Percentiles rank a stretch among this genome's conserved stretches.
Conservation (phyloP, 495 filamentous ascomycete genomes). For the Letharia columbiana region DNA sequence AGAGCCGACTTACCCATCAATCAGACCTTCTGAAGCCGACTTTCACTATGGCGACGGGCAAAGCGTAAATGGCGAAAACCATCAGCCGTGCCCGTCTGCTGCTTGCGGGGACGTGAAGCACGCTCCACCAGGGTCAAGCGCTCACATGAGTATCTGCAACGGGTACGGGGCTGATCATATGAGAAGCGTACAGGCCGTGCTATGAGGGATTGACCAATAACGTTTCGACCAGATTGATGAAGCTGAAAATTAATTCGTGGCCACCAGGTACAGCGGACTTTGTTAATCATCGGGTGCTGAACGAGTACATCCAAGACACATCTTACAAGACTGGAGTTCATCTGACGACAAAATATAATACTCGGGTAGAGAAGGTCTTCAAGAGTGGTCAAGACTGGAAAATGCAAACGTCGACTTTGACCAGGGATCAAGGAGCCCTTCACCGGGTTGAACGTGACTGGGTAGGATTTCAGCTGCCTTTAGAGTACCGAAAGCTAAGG, state of each 20-base stretch:
- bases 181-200: slow-evolving; percentile 35
- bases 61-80: background rate
- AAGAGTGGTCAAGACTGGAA: background rate
- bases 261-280: slow-evolving; percentile 48
- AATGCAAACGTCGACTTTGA: slow-evolving; percentile 2
- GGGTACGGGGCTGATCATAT: background rate
- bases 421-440: background rate
- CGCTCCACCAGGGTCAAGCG: slow-evolving; percentile 12
- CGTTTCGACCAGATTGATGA: slow-evolving; percentile 52
- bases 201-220: slow-evolving; percentile 59
- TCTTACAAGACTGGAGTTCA: slow-evolving; percentile 42
- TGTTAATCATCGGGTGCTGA: slow-evolving; percentile 47
- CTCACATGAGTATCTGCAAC: background rate
- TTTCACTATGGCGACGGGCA: background rate
- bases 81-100: background rate
- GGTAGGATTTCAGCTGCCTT: background rate
- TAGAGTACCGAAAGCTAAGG: background rate
- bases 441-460: background rate
- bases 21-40: slow-evolving; percentile 37
- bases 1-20: slow-evolving; percentile 49
- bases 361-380: slow-evolving; percentile 5
- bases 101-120: background rate
- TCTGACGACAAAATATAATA: background rate
- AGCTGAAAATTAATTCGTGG: slow-evolving; percentile 51
- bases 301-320: slow-evolving; percentile 52